These are phyloP conservation scores for Botrytis hyacinthi DNA, from an alignment of 2,329 filamentous ascomycete genomes.

Conservation along the genomic window DNA sequence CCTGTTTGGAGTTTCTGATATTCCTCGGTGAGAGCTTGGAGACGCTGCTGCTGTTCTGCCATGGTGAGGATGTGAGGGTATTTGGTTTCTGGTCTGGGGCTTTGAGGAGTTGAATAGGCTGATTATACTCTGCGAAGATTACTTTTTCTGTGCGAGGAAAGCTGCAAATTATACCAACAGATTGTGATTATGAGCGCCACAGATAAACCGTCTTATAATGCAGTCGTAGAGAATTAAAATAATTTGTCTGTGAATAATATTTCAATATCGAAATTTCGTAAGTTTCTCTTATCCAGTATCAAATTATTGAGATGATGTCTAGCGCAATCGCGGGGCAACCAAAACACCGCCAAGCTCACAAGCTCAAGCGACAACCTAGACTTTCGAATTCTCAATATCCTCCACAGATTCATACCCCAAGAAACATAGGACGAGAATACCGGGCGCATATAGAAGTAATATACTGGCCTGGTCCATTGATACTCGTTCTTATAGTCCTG, in stretches of 20 bases:
- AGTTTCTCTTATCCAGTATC: slow-evolving; percentile 21
- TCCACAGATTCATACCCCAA: slow-evolving; percentile 3
- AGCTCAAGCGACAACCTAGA: slow-evolving; percentile 25
- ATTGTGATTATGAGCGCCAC: background rate
- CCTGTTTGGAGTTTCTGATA: slow-evolving; percentile 85
- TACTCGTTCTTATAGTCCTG: background rate
- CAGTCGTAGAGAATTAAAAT: background rate
- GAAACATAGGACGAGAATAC: background rate
- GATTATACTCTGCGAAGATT: background rate
- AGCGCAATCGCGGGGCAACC: slow-evolving; percentile 32
- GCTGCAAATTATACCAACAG: background rate
- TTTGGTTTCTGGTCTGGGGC: background rate
- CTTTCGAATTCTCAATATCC: slow-evolving; percentile 21
- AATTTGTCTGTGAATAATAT: background rate
- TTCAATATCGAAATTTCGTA: background rate
- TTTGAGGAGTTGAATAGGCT: background rate
- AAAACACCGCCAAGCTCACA: slow-evolving; percentile 13
- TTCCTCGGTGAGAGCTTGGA: slow-evolving; percentile 82
- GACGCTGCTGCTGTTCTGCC: slow-evolving; percentile 70
- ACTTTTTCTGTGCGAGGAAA: background rate
- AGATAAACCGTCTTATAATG: background rate
- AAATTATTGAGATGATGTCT: slow-evolving; percentile 26
- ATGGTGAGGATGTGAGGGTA: slow-evolving; percentile 45
- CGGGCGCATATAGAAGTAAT: background rate
- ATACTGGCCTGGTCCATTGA: background rate